These are phyloP conservation scores for Eremothecium sinecaudum DNA, from an alignment of 1,139 yeast species.

Conservation along the genomic window DNA sequence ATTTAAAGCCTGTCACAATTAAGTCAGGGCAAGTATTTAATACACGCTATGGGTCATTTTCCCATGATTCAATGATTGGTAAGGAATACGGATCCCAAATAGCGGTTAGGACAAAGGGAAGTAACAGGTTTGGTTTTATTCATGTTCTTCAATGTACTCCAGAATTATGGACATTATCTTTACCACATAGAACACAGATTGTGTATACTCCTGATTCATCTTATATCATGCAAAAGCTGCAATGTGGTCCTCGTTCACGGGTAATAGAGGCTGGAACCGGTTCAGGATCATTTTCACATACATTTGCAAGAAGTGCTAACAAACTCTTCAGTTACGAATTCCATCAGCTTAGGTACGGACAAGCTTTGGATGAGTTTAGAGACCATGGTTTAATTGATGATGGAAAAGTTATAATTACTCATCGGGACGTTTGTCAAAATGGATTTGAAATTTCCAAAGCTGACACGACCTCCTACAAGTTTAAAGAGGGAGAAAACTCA, in stretches of 20 bases:
- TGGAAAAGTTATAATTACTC: conserved; percentile 54
- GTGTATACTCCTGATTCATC: conserved; percentile 95
- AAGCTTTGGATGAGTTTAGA: conserved; percentile 68
- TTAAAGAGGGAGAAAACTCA: conserved; percentile 17
- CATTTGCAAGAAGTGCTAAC: conserved; percentile 81
- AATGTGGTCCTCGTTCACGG: conserved; percentile 61
- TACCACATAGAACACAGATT: conserved; percentile 96
- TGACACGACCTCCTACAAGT: conserved; percentile 30
- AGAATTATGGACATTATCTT: conserved; percentile 87
- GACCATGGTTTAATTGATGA: conserved; percentile 51
- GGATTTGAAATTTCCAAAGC: conserved; percentile 55
- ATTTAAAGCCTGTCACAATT: conserved; percentile 65
- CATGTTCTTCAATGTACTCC: conserved; percentile 88
- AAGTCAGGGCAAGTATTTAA: conserved; percentile 53
- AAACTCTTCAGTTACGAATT: conserved; percentile 78
- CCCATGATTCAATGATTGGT: conserved; percentile 77
- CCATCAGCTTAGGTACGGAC: conserved; percentile 72
- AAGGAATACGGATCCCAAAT: conserved; percentile 77
- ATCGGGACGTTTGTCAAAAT: conserved; percentile 82
- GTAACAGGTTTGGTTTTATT: conserved; percentile 57
- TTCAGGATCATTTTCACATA: conserved; percentile 90
- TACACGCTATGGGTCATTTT: conserved; percentile 83
- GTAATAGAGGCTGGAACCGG: conserved; percentile 98
- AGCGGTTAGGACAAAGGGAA: conserved; percentile 55
- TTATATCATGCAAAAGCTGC: conserved; percentile 73